Percentiles rank a stretch among this genome's conserved stretches.
phyloP scores from a whole-genome alignment of 1,139 yeast genomes.

The Ogataea hybrid region DNA sequence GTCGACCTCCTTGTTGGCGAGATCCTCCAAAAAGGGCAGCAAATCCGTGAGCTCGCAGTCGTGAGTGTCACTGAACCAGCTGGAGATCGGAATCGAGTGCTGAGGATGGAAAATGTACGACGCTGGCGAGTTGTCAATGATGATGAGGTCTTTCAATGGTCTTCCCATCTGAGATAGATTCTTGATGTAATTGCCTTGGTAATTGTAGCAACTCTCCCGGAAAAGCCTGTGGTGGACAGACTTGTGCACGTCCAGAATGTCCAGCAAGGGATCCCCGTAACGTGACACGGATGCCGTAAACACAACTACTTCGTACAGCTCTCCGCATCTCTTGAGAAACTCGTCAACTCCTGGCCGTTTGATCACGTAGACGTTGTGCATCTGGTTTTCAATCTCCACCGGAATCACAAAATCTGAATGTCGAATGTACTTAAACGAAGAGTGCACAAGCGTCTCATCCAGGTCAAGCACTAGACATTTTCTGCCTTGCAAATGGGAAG shows the following conservation, averaged over 20 bases:
- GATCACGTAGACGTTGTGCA: constrained; percentile 92
- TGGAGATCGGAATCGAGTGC: constrained; percentile 96
- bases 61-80: constrained; percentile 98
- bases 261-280: constrained; percentile 93
- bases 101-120: constrained; percentile 96
- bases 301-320: constrained; percentile 89
- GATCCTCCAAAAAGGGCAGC: constrained; percentile 85
- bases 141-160: constrained; percentile 80
- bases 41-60: constrained; percentile 93
- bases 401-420: constrained; percentile 96
- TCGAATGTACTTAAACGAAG: constrained; percentile 86
- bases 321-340: constrained; percentile 78
- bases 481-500: constrained; percentile 45
- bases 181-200: constrained; percentile 92
- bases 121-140: constrained; percentile 96
- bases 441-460: constrained; percentile 96
- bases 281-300: constrained; percentile 95
- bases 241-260: constrained; percentile 72
- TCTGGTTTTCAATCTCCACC: constrained; percentile 83
- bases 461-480: constrained; percentile 89
- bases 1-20: constrained; percentile 64
- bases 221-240: constrained; percentile 88
- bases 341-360: constrained; percentile 98
- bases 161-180: constrained; percentile 92
- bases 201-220: constrained; percentile 78